Evolutionary conservation across 2,329 filamentous ascomycete species (phyloP).

Genomic region (Beauveria sp.): DNA sequence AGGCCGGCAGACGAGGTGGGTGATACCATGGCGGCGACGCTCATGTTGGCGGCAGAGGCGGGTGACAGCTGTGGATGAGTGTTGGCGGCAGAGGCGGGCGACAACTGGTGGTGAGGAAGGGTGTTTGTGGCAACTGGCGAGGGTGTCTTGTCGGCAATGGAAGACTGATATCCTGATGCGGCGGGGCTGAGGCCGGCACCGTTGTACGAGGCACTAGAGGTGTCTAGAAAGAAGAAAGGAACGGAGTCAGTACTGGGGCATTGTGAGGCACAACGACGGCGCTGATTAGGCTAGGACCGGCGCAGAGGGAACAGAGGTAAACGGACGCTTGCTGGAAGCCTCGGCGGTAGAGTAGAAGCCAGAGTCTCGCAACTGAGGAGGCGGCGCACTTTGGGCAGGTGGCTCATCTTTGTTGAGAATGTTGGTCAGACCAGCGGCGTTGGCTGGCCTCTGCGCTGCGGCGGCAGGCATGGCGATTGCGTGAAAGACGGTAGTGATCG

Average conservation of each 20-base stretch:
- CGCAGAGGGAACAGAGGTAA: conserved; percentile 4
- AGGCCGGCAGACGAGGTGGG: conserved; percentile 42
- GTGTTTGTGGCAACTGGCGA: conserved; percentile 49
- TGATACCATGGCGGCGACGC: conserved; percentile 58
- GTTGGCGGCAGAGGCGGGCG: conserved; percentile 48
- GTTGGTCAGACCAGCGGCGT: conserved; percentile 30
- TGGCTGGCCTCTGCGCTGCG: conserved; percentile 24
- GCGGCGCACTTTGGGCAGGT: conserved; percentile 20
- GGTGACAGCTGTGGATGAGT: conserved; percentile 50
- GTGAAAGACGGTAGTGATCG: neutral
- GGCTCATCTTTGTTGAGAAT: conserved; percentile 31
- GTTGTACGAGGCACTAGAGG: conserved; percentile 32
- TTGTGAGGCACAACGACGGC: neutral
- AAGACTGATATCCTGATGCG: conserved; percentile 41
- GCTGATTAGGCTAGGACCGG: neutral
- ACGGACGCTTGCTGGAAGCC: conserved; percentile 36
- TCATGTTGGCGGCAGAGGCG: conserved; percentile 53
- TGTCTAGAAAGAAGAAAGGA: conserved; percentile 21
- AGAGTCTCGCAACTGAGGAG: conserved; percentile 31
- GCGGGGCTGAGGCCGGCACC: conserved; percentile 33
- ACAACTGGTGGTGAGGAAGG: conserved; percentile 43
- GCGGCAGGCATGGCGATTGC: conserved; percentile 16
- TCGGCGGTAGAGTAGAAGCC: conserved; percentile 38
- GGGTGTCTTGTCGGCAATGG: conserved; percentile 52
- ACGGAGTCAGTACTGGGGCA: neutral